phyloP scores from a whole-genome alignment of 495 filamentous ascomycete species.

The Penicillium verhagenii region DNA sequence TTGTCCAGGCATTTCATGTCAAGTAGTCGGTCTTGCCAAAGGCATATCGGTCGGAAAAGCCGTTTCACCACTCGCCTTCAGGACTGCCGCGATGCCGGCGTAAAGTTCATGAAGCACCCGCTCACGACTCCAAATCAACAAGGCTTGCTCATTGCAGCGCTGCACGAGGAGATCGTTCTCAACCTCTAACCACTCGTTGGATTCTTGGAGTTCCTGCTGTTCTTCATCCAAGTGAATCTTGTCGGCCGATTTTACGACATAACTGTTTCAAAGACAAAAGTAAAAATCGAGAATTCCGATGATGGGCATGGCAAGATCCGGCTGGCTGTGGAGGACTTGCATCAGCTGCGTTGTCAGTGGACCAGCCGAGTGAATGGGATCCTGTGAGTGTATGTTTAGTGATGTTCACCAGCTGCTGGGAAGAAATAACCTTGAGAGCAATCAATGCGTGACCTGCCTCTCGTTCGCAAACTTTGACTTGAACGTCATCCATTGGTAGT shows the following conservation, averaged over 20 bases:
- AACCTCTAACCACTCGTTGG: neutral
- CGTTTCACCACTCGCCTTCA: neutral
- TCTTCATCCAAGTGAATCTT: constrained; percentile 2
- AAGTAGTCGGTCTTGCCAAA: neutral
- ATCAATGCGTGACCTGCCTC: neutral
- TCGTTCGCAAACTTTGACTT: neutral
- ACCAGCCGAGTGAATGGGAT: neutral
- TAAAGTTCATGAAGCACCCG: neutral
- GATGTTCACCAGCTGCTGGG: neutral
- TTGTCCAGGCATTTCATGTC: neutral
- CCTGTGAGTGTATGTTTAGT: neutral
- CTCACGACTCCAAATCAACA: constrained; percentile 1
- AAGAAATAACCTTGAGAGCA: neutral
- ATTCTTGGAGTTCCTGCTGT: neutral
- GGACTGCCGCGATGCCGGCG: neutral
- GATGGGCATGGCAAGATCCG: neutral
- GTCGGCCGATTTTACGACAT: constrained; percentile 1
- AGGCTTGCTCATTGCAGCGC: constrained; percentile 3
- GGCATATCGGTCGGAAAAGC: neutral
- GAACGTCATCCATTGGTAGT: neutral
- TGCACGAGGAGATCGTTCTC: neutral
- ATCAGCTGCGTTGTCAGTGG: constrained; percentile 1
- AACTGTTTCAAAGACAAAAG: neutral
- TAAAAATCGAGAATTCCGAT: neutral
- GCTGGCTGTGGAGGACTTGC: neutral